A percentile compares a stretch with the other conserved stretches of the same genome.
Evolutionary conservation across 2,329 filamentous ascomycete species (phyloP).

Genomic region (Hypoxylon sp.): DNA sequence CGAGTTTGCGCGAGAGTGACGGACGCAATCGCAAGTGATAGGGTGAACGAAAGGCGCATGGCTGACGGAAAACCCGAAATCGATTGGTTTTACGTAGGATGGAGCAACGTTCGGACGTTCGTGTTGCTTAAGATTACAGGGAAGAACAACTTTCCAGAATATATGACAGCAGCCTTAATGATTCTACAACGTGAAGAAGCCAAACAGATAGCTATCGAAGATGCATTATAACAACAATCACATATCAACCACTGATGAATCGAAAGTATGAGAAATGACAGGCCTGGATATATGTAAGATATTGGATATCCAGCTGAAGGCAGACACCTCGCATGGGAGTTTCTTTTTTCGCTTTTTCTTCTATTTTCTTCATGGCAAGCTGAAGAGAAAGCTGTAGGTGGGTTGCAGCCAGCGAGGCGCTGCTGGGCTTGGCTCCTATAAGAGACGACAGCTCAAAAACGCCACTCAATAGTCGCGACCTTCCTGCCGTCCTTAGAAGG

Average conservation of each 20-base stretch:
- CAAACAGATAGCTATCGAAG: not conserved
- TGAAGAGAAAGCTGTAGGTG: constrained; percentile 10
- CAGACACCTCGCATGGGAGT: constrained; percentile 7
- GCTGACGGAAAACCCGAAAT: not conserved
- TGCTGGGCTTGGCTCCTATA: constrained; percentile 32
- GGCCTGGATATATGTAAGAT: not conserved
- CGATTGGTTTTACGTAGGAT: not conserved
- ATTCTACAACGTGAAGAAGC: not conserved
- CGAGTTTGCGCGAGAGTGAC: constrained; percentile 46
- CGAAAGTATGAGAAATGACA: not conserved
- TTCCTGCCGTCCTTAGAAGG: constrained; percentile 9
- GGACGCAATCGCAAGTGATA: constrained; percentile 32
- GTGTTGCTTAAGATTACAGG: not conserved
- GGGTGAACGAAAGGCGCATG: constrained; percentile 40
- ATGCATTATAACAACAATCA: not conserved
- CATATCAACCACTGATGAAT: not conserved
- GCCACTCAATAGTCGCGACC: constrained; percentile 35
- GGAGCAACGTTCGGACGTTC: not conserved
- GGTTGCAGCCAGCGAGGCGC: constrained; percentile 23
- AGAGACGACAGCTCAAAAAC: constrained; percentile 11
- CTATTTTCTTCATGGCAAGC: not conserved
- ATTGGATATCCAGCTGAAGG: constrained; percentile 27
- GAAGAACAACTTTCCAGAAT: not conserved
- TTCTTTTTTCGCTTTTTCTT: not conserved
- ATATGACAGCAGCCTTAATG: not conserved